Percentiles rank a stretch among this genome's conserved stretches.
Evolutionary conservation across 129 eudicot genomes (phyloP).

Genomic region (Scalesia atractyloides): DNA sequence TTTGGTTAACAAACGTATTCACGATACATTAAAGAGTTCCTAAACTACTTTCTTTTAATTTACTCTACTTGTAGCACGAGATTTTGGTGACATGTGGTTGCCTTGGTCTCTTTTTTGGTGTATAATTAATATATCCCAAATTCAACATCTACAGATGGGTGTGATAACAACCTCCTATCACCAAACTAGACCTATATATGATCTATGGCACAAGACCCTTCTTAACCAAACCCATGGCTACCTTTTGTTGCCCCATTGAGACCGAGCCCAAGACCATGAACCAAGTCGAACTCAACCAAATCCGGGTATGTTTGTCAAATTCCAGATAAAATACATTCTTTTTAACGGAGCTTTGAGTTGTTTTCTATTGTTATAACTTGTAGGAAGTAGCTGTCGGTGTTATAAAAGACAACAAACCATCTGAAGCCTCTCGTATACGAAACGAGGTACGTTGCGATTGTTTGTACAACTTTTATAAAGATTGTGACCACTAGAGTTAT

Average conservation of each 20-base stretch:
- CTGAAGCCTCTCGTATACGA: slow-evolving; percentile 49
- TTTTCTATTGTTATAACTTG: background rate
- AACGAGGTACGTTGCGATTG: slow-evolving; percentile 37
- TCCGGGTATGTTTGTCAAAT: slow-evolving; percentile 48
- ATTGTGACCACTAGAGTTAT: background rate
- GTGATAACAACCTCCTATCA: slow-evolving; percentile 5
- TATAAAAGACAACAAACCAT: slow-evolving; percentile 45
- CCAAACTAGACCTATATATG: slow-evolving; percentile 8
- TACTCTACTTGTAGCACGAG: slow-evolving; percentile 35
- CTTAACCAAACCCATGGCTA: slow-evolving; percentile 48
- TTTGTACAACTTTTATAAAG: background rate
- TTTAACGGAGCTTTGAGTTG: background rate
- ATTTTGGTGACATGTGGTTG: slow-evolving; percentile 22
- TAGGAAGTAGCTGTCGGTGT: slow-evolving; percentile 79
- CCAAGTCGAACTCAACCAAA: slow-evolving; percentile 60
- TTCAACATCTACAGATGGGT: too few relatives aligned
- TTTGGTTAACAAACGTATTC: too few relatives aligned
- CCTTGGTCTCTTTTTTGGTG: slow-evolving; percentile 17
- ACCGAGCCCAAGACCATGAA: slow-evolving; percentile 76
- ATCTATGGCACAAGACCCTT: background rate
- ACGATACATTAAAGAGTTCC: background rate
- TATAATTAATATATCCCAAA: background rate
- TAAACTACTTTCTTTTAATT: background rate
- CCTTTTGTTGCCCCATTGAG: slow-evolving; percentile 70
- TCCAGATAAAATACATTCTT: background rate